Base-by-base conservation (phyloP, 75 land plant genomes). In the Selaginella moellendorffii region DNA sequence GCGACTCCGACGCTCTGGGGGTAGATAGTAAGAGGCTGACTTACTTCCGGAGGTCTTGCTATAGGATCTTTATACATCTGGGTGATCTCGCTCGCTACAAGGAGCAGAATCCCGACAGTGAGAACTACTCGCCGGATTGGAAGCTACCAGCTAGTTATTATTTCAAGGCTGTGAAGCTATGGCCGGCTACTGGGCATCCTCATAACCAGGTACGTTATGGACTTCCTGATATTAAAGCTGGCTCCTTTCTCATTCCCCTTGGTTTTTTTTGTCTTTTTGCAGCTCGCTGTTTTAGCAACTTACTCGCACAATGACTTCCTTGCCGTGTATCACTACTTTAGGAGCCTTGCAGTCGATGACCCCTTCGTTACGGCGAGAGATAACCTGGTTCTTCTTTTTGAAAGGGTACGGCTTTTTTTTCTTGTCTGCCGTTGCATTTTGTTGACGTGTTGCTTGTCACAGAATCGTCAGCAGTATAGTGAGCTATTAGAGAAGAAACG, bases 51-150 rank as follows among this genome's bases (percentile, higher is more conserved):
- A 52, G 81, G 28, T 83, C 86, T 18, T 88, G 96, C 59, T 93
- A 88, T 63, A 85, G 86, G 23, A 83, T 93, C 66, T 65, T 88
- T 65, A 88, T 92, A 65, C 88, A 83, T 62, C 67, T 92, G 72
- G 97, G 96, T n/a, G 95, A 92, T 51, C 82, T 92, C 68, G 89
- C 90, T 36, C 88, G 97, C 18, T 92, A 92, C 64, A 88, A 88
- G 64, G 96, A 82, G 24, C 24, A 76, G 2, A 77, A 85, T 78
- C 86, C 78, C 24, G 89, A 88, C 28, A 21, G 2, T 9, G 96
- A 92, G 28, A 70, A 77, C 14, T 63, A 68, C 23, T 51, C 46
- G 26, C 78, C 77, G 1, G 96, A 88, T 51, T 88, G 70, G 77
- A 69, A 83, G 30, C 81, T 87, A 66, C 92, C 96, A 2, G 79